phyloP scores from a whole-genome alignment of 495 filamentous ascomycete species.

The Annulohypoxylon nitens region DNA sequence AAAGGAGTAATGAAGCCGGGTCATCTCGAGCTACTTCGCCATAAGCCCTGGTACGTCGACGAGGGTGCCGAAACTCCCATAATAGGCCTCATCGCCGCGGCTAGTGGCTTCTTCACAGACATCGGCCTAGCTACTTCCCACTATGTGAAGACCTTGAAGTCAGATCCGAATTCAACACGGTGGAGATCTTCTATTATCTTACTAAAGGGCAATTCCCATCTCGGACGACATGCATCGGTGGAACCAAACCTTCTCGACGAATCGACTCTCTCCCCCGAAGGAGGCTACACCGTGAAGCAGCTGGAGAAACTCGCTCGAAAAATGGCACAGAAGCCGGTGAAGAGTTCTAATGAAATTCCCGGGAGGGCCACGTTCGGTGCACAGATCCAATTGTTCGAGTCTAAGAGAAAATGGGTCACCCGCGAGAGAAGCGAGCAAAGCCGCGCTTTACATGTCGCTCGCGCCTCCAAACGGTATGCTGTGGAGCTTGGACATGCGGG shows the following conservation, averaged over 20 bases:
- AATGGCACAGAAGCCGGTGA: slow-evolving; percentile 38
- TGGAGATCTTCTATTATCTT: slow-evolving; percentile 11
- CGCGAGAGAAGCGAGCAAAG: slow-evolving; percentile 30
- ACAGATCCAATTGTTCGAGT: slow-evolving; percentile 8
- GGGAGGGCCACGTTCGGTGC: not conserved
- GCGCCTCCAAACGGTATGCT: slow-evolving; percentile 44
- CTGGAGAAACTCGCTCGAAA: slow-evolving; percentile 40
- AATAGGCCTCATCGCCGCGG: slow-evolving; percentile 68
- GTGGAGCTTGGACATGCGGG: slow-evolving; percentile 28
- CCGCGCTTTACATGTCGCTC: slow-evolving; percentile 28
- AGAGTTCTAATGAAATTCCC: not conserved
- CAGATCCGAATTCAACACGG: not conserved
- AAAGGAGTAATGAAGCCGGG: slow-evolving; percentile 11
- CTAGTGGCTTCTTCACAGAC: slow-evolving; percentile 70
- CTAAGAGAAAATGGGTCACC: slow-evolving; percentile 3
- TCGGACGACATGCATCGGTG: not conserved
- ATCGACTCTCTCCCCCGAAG: not conserved
- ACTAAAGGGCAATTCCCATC: not conserved
- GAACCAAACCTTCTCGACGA: not conserved
- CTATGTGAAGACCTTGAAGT: slow-evolving; percentile 65
- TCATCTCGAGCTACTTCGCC: slow-evolving; percentile 50
- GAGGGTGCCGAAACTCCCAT: slow-evolving; percentile 69
- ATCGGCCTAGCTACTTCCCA: slow-evolving; percentile 71
- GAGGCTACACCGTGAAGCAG: slow-evolving; percentile 29
- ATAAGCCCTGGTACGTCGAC: slow-evolving; percentile 69